Conservation (phyloP, 441 rosid genomes). For the Cnidoscolus chayamansa region DNA sequence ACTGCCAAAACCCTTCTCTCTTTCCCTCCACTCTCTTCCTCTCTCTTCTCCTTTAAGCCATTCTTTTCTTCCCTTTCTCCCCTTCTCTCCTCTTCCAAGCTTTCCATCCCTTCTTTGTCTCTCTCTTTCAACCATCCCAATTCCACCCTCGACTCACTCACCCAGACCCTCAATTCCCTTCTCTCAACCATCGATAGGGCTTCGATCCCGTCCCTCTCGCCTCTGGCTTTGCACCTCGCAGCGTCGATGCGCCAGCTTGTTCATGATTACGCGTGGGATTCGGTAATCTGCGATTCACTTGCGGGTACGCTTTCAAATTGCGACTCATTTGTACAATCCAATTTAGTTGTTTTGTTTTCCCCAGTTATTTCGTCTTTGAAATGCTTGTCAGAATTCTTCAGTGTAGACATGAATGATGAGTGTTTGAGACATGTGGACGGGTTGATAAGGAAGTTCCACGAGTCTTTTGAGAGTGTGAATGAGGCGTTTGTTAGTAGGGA, state of each 20-base stretch:
- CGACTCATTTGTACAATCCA: conserved; percentile 43
- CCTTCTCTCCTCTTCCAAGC: conserved; percentile 78
- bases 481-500: conserved; percentile 56
- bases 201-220: conserved; percentile 10
- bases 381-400: conserved; percentile 48
- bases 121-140: conserved; percentile 63
- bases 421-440: conserved; percentile 35
- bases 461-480: conserved; percentile 52
- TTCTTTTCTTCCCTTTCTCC: conserved; percentile 91
- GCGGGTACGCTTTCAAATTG: conserved; percentile 36
- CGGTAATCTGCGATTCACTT: conserved; percentile 36
- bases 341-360: conserved; percentile 72
- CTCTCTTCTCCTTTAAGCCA: conserved; percentile 74
- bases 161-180: conserved; percentile 32
- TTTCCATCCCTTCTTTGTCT: conserved; percentile 48
- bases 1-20: conserved; percentile 52
- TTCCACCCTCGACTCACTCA: conserved; percentile 43
- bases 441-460: conserved; percentile 37
- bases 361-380: conserved; percentile 41
- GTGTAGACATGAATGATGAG: conserved; percentile 33
- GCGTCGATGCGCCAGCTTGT: conserved; percentile 71
- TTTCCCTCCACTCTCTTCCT: conserved; percentile 51
- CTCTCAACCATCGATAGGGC: conserved; percentile 9
- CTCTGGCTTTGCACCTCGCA: conserved; percentile 48
- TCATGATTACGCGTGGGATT: conserved; percentile 84